Base-by-base conservation (phyloP, 164 flowering plant species). In the Tinospora cordifolia region DNA sequence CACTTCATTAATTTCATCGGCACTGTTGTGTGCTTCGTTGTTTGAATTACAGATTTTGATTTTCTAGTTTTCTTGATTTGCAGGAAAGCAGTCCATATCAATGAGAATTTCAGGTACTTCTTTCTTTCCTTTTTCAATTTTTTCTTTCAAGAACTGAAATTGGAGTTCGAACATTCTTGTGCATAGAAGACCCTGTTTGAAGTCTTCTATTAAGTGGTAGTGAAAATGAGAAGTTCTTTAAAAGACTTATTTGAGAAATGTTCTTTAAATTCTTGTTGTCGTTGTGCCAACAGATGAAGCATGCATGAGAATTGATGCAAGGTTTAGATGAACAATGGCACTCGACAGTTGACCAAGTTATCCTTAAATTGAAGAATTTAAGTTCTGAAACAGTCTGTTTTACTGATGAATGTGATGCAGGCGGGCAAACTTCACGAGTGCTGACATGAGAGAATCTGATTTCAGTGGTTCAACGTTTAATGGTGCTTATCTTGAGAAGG, bases 401-500 rank as follows among this genome's bases (percentile, higher is more conserved):
- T 60, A 5, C 71, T 76, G 75, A 21, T 54, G 24, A n/a, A 19
- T 54, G 60, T 54, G 59, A 36, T 74, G 67, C 87, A 91, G 99
- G 80, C 77, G 97, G 76, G 99, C 97, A 39, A 94, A 94, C 78
- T 94, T 94, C 87, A 94, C 99, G 39, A 69, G 97, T 69, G 97
- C 97, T 13, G 97, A 94, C 77, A 92, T 90, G 97, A 88, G 99
- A 77, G 99, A 94, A 81, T 87, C 99, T 41, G 82, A 94, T 83
- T 92, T 94, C 79, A 94, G 97, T 75, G 99, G 99, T 62, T 92
- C 93, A 40, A 94, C 97, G 68, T 92, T 94, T 81, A 94, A 90
- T 79, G 99, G 99, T 66, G 99, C 99, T 63, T 94, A 94, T 74
- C 87, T 94, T 67, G 99, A 94, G 87, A 94, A 94, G 82, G 97